Conservation (phyloP, 257 asterid genomes). For the Solanum habrochaites region DNA sequence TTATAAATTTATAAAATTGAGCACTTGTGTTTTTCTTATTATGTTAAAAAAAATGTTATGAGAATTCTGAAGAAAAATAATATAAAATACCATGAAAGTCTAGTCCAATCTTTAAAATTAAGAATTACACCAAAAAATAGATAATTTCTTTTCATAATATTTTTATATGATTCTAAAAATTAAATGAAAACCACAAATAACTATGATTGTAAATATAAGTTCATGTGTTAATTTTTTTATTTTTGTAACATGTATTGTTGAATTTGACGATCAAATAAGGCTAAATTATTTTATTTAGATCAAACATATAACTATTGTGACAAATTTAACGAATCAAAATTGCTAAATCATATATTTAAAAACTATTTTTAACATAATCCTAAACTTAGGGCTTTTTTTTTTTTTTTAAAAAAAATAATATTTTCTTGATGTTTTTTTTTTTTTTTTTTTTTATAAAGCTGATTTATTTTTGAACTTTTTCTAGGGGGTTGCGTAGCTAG, state of each 20-base stretch:
- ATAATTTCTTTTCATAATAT: no score
- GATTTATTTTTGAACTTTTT: neutral
- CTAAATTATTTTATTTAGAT: neutral
- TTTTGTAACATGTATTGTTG: neutral
- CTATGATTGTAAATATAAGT: no score
- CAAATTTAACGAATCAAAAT: neutral
- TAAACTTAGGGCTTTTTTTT: no score
- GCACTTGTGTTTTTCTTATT: neutral
- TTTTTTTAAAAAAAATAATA: no score
- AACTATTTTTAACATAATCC: neutral
- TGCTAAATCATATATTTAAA: neutral
- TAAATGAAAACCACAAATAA: no score
- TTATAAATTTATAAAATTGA: neutral
- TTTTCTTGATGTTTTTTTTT: neutral
- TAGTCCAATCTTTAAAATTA: neutral
- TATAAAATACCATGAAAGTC: neutral
- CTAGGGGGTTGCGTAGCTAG: neutral
- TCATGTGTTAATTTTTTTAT: neutral
- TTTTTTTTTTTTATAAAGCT: no score
- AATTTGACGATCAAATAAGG: no score
- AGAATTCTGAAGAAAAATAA: no score
- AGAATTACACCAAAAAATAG: neutral
- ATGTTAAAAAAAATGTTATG: no score
- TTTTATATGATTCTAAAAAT: neutral
- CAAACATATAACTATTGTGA: no score